These are phyloP conservation scores for Penicillium frequentans DNA, from an alignment of 2,329 filamentous ascomycete species.

Conservation along the genomic window DNA sequence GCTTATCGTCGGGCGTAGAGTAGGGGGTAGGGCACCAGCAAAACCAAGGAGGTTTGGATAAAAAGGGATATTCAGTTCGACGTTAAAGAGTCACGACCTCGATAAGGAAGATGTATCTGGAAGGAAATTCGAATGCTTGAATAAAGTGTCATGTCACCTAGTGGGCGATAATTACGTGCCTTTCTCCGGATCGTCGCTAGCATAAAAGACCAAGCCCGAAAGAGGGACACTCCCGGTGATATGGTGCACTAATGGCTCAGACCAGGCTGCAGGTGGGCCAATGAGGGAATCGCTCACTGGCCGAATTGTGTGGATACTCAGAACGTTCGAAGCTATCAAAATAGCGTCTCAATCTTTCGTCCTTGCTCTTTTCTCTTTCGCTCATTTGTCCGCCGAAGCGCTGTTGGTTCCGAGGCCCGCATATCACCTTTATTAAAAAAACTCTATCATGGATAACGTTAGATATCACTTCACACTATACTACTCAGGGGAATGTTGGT, in stretches of 20 bases:
- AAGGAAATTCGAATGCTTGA: slow-evolving; percentile 6
- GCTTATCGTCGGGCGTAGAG: not conserved
- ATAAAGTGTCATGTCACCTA: slow-evolving; percentile 4
- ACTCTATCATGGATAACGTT: not conserved
- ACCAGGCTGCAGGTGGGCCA: slow-evolving; percentile 17
- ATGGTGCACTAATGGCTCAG: slow-evolving; percentile 16
- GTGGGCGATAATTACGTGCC: not conserved
- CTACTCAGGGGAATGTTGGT: not conserved
- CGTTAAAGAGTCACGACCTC: not conserved
- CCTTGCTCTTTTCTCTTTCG: not conserved
- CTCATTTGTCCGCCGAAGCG: not conserved
- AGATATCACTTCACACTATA: not conserved
- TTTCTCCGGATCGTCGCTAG: slow-evolving; percentile 21
- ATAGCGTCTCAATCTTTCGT: slow-evolving; percentile 16
- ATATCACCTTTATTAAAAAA: not conserved
- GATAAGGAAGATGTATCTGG: not conserved
- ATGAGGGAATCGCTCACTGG: slow-evolving; percentile 16
- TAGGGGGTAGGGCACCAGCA: not conserved
- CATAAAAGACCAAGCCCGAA: slow-evolving; percentile 6
- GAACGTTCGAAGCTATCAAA: slow-evolving; percentile 17
- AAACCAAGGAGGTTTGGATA: not conserved
- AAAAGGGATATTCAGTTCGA: not conserved
- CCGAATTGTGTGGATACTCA: slow-evolving; percentile 24
- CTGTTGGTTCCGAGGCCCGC: not conserved
- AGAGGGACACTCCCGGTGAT: slow-evolving; percentile 12